Evolutionary conservation across 306 rosid genomes (phyloP), one percentile per base, ranked within the genome.

Genomic region (Acacia acuminata): DNA sequence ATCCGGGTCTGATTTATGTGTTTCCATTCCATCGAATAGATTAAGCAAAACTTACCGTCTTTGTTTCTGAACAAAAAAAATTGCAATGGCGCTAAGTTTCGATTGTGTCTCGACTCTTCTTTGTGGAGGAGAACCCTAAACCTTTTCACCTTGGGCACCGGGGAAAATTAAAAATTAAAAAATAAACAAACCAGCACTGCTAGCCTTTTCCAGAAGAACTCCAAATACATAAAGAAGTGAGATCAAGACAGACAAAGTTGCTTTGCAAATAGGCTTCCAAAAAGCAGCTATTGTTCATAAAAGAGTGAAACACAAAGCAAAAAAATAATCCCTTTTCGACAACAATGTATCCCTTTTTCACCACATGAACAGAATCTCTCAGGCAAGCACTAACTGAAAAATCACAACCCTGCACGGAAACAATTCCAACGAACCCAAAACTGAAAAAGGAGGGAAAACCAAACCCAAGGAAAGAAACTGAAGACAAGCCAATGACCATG

Each of bases 251-350:
- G 84, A 85, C 82, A 89, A 85, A 88, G 88, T 90, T 90, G 98
- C 98, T 91, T 94, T 92, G 79, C 42, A 90, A 84, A 88, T 86
- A 94, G 86, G 98, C 91, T 91, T 92, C 88, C 85, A 50, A 64
- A 87, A 92, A 88, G 89, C 81, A 84, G 68, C 56, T 66, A 74
- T 80, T 73, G 67, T 82, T 70, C 83, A 84, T 72, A 82, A 87
- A 87, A 79, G 87, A 64, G 76, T 80, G 45, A 74, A 44, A 74
- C 68, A 80, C 85, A 88, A 85, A 80, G 82, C 65, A 3, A 70
- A 32, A 63, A 81, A 65, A 76, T 74, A 85, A 88, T 68, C 71
- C 79, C 71, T 80, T 90, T 84, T 82, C 85, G 71, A 85, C 88
- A 84, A 82, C 71, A 88, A 88, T 84, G 82, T 36, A 76, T 79